Evolutionary conservation across 2,329 filamentous ascomycete species (phyloP).

Genomic region (Paracorniculantispora psalliotae): DNA sequence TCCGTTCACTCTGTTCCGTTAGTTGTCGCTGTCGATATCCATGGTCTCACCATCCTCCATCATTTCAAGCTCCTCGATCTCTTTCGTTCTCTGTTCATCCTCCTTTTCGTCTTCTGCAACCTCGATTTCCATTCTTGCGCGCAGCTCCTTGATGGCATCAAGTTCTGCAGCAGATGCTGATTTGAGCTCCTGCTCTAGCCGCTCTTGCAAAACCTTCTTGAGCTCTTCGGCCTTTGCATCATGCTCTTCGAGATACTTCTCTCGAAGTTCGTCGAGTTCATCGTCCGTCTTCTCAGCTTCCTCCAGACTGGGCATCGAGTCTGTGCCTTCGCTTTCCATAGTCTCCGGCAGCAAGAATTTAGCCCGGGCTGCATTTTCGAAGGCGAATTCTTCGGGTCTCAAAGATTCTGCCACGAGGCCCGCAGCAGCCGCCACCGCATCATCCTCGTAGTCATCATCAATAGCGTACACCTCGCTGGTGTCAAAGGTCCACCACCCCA

Average conservation of each 20-base stretch:
- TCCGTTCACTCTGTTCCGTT: neutral
- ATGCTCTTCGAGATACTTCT: neutral
- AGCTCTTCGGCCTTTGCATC: neutral
- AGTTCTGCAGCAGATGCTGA: neutral
- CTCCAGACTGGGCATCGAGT: neutral
- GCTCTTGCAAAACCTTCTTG: neutral
- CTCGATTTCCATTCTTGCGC: neutral
- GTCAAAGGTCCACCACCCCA: constrained; percentile 10
- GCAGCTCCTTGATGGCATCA: neutral
- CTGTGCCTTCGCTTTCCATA: neutral
- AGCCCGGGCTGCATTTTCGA: neutral
- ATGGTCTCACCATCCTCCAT: neutral
- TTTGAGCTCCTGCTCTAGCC: constrained; percentile 1
- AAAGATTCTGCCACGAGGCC: neutral
- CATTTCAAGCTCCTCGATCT: neutral
- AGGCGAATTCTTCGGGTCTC: neutral
- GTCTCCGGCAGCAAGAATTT: neutral
- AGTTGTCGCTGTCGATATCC: neutral
- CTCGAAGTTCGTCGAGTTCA: neutral
- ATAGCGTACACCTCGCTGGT: neutral
- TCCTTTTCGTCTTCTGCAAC: neutral
- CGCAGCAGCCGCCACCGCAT: neutral
- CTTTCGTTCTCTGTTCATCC: neutral
- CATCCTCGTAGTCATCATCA: neutral
- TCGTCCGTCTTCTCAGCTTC: neutral